These are phyloP conservation scores for Neofusicoccum ribis DNA, from an alignment of 2,329 filamentous ascomycete genomes.

Conservation along the genomic window DNA sequence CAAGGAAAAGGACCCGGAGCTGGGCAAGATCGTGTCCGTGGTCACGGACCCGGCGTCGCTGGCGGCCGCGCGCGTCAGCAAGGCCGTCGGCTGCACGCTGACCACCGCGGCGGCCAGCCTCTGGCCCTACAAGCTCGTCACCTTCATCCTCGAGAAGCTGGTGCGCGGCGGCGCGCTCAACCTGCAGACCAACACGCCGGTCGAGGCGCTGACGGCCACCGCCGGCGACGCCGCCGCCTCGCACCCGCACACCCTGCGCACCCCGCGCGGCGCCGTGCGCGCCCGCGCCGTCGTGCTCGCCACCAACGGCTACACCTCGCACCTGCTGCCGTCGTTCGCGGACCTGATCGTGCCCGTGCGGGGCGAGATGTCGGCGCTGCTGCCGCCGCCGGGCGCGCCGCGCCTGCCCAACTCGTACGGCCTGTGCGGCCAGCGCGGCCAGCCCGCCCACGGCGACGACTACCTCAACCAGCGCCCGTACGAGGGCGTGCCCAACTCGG, in stretches of 20 bases:
- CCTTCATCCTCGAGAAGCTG: conserved; percentile 66
- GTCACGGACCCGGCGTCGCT: conserved; percentile 48
- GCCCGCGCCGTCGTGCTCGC: conserved; percentile 70
- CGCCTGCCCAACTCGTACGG: conserved; percentile 63
- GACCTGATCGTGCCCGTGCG: conserved; percentile 75
- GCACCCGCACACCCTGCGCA: conserved; percentile 53
- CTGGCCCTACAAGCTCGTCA: conserved; percentile 84
- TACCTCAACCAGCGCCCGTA: conserved; percentile 72
- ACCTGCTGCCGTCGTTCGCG: conserved; percentile 67
- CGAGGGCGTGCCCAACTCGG: conserved; percentile 38
- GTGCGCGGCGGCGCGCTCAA: conserved; percentile 58
- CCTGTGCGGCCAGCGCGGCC: conserved; percentile 56
- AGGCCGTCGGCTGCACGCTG: conserved; percentile 60
- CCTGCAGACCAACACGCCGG: conserved; percentile 73
- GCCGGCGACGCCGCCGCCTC: conserved; percentile 23
- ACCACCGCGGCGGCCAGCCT: conserved; percentile 66
- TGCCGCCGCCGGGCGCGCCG: conserved; percentile 51
- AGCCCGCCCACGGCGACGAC: conserved; percentile 59
- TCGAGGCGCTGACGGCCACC: conserved; percentile 37
- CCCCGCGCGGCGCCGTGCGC: conserved; percentile 65
- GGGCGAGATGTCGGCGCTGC: conserved; percentile 69
- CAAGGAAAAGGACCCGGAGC: conserved; percentile 54
- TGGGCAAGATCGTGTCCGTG: conserved; percentile 48
- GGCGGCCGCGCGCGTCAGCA: conserved; percentile 49
- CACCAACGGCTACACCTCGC: conserved; percentile 81